Evolutionary conservation across 2,329 filamentous ascomycete species (phyloP), one percentile per base, ranked within the genome.

Genomic region (Ophiostoma montium): DNA sequence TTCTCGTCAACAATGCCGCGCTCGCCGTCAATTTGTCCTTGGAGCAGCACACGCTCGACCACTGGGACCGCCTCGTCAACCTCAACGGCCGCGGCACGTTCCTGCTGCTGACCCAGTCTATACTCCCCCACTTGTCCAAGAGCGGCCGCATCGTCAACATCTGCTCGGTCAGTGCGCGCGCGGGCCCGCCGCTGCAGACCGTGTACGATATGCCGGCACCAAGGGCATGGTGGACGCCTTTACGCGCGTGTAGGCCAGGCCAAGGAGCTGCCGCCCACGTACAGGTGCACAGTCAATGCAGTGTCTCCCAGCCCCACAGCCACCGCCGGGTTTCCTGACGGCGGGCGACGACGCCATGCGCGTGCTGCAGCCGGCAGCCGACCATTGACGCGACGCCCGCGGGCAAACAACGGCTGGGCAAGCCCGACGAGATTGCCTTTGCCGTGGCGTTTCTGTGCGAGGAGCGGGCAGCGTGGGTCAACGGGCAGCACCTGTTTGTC

Each of bases 181-280:
- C 35, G 2, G 47, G 47, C 1, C 48, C 49, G 5, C 47, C 53
- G 1, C 49, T 53, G 35, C 51, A 54, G 46, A 50, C 48, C 13
- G 36, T 52, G 32, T 54, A 57, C 43, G n/a, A n/a, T n/a, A n/a
- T n/a, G 51, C 51, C n/a, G 50, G 50, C 41, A 55, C 52, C 19
- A 57, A 57, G 47, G 75, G 74, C 0, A 78, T 76, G 6, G 59
- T 82, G 15, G 77, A 82, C 59, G 74, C 70, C 0, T 59, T 81
- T 49, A 82, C 78, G 10, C 65, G 76, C 7, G 70, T 66, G 41
- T 75, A 75, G 69, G 78, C 79, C 0, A 75, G 69, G 78, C 79
- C 0, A 66, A 67, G 0, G 78, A 82, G 60, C 62, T 82, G 9
- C 77, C 77, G 0, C 58, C 53, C 3, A 61, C 69, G 50, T 54